Evolutionary conservation across 2,329 filamentous ascomycete genomes (phyloP).

Genomic region (Curvularia spicifera): DNA sequence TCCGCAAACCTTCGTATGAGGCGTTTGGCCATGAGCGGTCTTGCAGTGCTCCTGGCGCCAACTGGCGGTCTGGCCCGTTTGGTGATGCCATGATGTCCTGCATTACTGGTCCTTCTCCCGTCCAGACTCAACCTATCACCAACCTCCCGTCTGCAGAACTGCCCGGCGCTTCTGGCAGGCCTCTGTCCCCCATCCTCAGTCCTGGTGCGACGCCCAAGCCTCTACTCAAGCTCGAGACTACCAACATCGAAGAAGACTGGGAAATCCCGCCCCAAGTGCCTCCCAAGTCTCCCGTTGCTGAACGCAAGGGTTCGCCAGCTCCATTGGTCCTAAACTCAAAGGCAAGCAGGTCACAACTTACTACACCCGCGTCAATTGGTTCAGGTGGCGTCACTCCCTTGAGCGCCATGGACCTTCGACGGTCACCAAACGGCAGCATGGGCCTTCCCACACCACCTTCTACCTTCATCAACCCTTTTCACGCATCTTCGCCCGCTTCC

Average conservation of each 20-base stretch:
- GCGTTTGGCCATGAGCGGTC: conserved; percentile 49
- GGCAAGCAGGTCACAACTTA: conserved; percentile 41
- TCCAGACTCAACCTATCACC: conserved; percentile 26
- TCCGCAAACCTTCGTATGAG: conserved; percentile 45
- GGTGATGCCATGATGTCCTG: conserved; percentile 50
- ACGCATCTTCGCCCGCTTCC: conserved; percentile 39
- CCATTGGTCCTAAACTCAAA: conserved; percentile 43
- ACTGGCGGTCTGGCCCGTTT: conserved; percentile 49
- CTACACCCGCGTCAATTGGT: conserved; percentile 37
- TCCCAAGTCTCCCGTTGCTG: conserved; percentile 46
- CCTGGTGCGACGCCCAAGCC: conserved; percentile 40
- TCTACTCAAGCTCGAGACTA: conserved; percentile 43
- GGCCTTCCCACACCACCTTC: conserved; percentile 42
- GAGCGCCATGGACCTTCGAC: conserved; percentile 39
- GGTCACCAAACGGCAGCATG: conserved; percentile 41
- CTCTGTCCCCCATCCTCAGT: conserved; percentile 44
- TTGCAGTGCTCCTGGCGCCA: conserved; percentile 48
- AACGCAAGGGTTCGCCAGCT: conserved; percentile 45
- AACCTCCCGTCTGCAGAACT: conserved; percentile 25
- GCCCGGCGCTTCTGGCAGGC: conserved; percentile 19
- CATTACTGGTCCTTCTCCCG: conserved; percentile 46
- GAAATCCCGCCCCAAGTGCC: conserved; percentile 46
- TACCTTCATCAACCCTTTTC: conserved; percentile 42
- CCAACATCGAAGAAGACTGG: conserved; percentile 23
- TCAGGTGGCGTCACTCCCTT: conserved; percentile 35